Conservation (phyloP, 345 rosid species). For the Eucalyptus grandis region DNA sequence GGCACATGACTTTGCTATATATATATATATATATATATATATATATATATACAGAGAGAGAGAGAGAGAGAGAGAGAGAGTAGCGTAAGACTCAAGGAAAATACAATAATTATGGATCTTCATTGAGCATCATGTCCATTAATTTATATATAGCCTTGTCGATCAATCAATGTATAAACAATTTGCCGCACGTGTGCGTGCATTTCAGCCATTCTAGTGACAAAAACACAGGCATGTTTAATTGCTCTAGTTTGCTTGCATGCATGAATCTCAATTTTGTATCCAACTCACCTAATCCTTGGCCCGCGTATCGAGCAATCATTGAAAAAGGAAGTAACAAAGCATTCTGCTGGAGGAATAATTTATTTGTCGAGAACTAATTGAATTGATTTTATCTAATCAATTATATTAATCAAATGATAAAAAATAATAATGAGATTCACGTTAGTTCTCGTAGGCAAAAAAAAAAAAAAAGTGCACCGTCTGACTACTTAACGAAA, state of each 20-base stretch:
- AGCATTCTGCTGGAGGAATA: not conserved
- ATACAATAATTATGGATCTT: not conserved
- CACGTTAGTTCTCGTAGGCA: not conserved
- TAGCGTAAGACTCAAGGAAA: not conserved
- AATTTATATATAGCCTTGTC: not conserved
- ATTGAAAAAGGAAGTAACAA: not conserved
- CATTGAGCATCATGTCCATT: not conserved
- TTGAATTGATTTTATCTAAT: not conserved
- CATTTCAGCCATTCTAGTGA: not conserved
- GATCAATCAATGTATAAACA: not conserved
- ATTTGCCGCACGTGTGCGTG: not conserved
- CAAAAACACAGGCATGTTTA: not conserved
- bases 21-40: too few relatives aligned
- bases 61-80: too few relatives aligned
- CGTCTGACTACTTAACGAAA: not conserved
- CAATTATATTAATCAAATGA: not conserved
- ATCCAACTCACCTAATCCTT: not conserved
- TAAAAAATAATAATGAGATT: not conserved
- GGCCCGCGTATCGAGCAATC: not conserved
- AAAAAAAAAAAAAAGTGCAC: not conserved
- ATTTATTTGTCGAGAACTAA: not conserved
- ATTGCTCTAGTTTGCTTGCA: not conserved
- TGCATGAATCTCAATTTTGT: not conserved
- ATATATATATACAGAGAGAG: too few relatives aligned
- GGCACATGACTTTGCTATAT: too few relatives aligned